Evolutionary conservation across 176 grass and related monocot species (phyloP), one percentile per base, ranked within the genome.

Genomic region (Thalia dealbata): DNA sequence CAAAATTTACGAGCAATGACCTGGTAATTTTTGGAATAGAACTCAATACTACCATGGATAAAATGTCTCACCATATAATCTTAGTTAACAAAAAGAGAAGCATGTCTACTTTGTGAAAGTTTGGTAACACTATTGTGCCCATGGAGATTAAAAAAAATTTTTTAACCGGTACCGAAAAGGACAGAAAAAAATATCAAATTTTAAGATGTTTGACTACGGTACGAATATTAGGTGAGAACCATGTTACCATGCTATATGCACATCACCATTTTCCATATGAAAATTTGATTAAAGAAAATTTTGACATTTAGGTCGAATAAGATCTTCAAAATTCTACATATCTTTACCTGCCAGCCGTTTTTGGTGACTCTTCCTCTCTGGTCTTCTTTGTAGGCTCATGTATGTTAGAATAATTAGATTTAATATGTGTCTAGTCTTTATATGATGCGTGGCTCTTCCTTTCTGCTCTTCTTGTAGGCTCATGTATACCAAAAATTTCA

Each of bases 401-500:
- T n/a, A n/a, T n/a, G n/a, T n/a, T n/a, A n/a, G n/a, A n/a, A n/a
- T n/a, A n/a, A n/a, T n/a, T n/a, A n/a, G n/a, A n/a, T n/a, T n/a
- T n/a, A n/a, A n/a, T n/a, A n/a, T n/a, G n/a, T n/a, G n/a, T n/a
- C n/a, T n/a, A n/a, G n/a, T n/a, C n/a, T n/a, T n/a, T n/a, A n/a
- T n/a, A n/a, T n/a, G n/a, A n/a, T n/a, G n/a, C n/a, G n/a, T n/a
- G n/a, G n/a, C n/a, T n/a, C n/a, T n/a, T n/a, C n/a, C n/a, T n/a
- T n/a, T n/a, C n/a, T n/a, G n/a, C n/a, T n/a, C n/a, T n/a, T n/a
- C n/a, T n/a, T n/a, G n/a, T n/a, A n/a, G n/a, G n/a, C n/a, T n/a
- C n/a, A n/a, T n/a, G n/a, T n/a, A 78, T 78, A 71, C 95, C 89
- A 84, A 97, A 97, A 76, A 97, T 90, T 84, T 97, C 95, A 76